These are phyloP conservation scores for Juglanconis sp. DNA, from an alignment of 2,329 filamentous ascomycete genomes.

Conservation along the genomic window DNA sequence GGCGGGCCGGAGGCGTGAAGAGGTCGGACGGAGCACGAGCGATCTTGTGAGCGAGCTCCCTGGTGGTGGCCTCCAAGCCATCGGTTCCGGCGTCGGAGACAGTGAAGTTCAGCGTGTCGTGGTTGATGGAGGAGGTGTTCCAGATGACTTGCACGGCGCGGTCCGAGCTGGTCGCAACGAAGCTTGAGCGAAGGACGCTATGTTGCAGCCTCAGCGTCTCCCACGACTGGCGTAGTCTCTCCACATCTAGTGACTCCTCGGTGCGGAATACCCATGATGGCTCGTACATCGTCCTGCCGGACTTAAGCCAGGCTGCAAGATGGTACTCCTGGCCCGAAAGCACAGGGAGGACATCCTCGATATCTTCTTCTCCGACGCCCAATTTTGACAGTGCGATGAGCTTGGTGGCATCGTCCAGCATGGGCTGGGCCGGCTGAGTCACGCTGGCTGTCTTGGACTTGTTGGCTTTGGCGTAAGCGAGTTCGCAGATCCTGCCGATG, in stretches of 20 bases:
- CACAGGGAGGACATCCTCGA: conserved; percentile 30
- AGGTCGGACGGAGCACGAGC: conserved; percentile 27
- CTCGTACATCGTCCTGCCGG: conserved; percentile 28
- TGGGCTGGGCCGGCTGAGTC: too few relatives aligned
- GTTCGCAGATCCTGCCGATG: neutral
- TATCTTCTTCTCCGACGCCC: conserved; percentile 15
- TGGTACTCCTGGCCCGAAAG: conserved; percentile 32
- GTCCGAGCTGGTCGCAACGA: conserved; percentile 25
- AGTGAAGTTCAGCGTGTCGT: too few relatives aligned
- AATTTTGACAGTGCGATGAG: conserved; percentile 6
- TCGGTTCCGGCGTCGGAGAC: too few relatives aligned
- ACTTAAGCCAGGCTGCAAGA: conserved; percentile 30
- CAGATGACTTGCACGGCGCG: conserved; percentile 29
- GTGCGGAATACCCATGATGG: conserved; percentile 28
- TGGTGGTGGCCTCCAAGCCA: too few relatives aligned
- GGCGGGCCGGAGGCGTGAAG: conserved; percentile 28
- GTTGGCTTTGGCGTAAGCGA: neutral
- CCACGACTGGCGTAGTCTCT: conserved; percentile 28
- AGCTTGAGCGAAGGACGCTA: conserved; percentile 31
- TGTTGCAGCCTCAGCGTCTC: conserved; percentile 27
- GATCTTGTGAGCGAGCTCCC: neutral
- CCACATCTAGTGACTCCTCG: conserved; percentile 24
- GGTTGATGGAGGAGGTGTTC: conserved; percentile 14
- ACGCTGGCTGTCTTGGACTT: neutral
- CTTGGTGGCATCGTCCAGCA: too few relatives aligned